phyloP scores from a whole-genome alignment of 2,329 filamentous ascomycete genomes.

The Exophiala mesophila region DNA sequence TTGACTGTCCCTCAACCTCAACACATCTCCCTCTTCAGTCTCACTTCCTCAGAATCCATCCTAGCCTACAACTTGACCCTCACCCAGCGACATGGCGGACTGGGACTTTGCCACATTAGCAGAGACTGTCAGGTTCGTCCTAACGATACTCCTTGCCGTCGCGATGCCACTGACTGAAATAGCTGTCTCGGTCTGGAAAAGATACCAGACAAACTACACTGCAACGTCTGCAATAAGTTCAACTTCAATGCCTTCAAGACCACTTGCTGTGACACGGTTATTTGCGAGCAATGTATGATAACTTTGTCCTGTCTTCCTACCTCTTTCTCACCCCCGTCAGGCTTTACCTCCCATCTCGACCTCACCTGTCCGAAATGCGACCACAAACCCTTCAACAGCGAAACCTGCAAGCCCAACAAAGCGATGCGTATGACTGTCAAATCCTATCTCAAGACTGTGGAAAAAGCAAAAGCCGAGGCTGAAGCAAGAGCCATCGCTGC shows the following conservation, averaged over 20 bases:
- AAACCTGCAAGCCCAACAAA: conserved; percentile 85
- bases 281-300: conserved; percentile 86
- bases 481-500: conserved; percentile 37
- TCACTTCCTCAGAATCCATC: too few species aligned
- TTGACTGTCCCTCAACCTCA: too few species aligned
- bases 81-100: conserved; percentile 15
- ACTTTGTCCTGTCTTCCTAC: conserved; percentile 3
- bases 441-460: conserved; percentile 82
- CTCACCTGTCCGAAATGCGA: conserved; percentile 88
- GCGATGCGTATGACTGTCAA: conserved; percentile 86
- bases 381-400: conserved; percentile 78
- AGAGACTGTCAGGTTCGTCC: conserved; percentile 28
- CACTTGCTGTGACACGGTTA: conserved; percentile 91
- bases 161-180: conserved; percentile 6
- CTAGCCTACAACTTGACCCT: too few species aligned
- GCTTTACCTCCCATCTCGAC: conserved; percentile 51
- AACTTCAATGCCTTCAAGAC: conserved; percentile 86
- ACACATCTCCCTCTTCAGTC: too few species aligned
- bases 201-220: conserved; percentile 93
- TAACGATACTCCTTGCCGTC: background rate
- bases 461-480: conserved; percentile 76
- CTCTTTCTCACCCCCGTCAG: conserved; percentile 9
- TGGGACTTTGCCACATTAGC: conserved; percentile 15
- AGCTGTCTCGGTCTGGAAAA: conserved; percentile 76
- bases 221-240: conserved; percentile 86